Base-by-base conservation (phyloP, 2,329 filamentous ascomycete genomes). In the Albifimbria verrucaria region DNA sequence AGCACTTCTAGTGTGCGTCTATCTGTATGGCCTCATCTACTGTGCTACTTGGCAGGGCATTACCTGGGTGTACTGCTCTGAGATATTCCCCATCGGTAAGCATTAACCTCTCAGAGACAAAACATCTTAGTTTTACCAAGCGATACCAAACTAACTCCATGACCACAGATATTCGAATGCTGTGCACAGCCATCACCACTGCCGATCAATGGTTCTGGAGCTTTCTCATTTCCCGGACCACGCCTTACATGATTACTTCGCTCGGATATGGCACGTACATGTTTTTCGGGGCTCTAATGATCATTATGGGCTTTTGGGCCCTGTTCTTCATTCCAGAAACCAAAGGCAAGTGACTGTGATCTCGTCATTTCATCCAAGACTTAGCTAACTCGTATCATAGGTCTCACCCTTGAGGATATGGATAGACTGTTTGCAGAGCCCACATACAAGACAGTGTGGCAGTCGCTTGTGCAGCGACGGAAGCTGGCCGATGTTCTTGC, bases 241-340 rank as follows among this genome's bases (percentile, higher is more conserved):
- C 69, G 0, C 72, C 72, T 0, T 72, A 73, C 52, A 75, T 75
- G 73, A 68, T 74, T 17, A 70, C 65, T 1, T 62, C 64, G 4
- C 62, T 75, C 1, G 69, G 70, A 1, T 81, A 77, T 56, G 79
- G 79, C 7, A 77, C 77, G 0, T 82, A 79, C 61, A 77, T 82
- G 52, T 75, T 81, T 65, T 82, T 81, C 56, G 77, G 74, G 3
- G 65, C 71, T 0, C 67, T 78, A 24, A 51, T 78, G 48, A 66
- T 79, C 17, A 56, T 68, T 24, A 74, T 77, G 57, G 69, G 75
- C 10, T 60, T 77, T 43, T 81, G 76, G 63, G 70, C 77, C 3
- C 73, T 72, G 51, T 77, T 79, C 65, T 76, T 77, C 47, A 68
- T 81, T 0, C 78, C 78, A 1, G 78, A 81, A 59, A 81, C 78